These are phyloP conservation scores for Trichoderma breve DNA, from an alignment of 2,329 filamentous ascomycete genomes.

Conservation along the genomic window DNA sequence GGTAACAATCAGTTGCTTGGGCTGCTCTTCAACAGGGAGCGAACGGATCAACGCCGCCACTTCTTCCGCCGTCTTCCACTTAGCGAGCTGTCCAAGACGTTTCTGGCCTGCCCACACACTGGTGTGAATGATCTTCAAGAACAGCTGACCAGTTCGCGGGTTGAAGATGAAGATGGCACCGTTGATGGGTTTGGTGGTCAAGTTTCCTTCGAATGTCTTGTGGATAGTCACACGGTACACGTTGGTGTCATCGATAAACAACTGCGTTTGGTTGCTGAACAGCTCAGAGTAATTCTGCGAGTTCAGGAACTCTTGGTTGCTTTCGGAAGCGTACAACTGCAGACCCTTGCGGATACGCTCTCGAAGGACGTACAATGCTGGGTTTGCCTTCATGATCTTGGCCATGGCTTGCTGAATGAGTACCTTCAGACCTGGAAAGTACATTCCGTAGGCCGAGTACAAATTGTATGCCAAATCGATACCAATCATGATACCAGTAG, in stretches of 20 bases:
- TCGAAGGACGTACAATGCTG: conserved; percentile 89
- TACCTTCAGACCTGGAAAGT: conserved; percentile 96
- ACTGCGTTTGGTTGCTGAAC: conserved; percentile 97
- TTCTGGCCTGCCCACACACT: conserved; percentile 99
- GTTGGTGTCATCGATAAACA: conserved; percentile 99
- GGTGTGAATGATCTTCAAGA: conserved; percentile 99
- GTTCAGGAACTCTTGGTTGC: conserved; percentile 98
- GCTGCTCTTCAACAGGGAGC: conserved; percentile 94
- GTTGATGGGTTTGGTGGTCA: conserved; percentile 99
- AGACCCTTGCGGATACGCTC: conserved; percentile 98
- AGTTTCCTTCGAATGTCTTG: conserved; percentile 98
- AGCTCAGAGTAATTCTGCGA: conserved; percentile 99
- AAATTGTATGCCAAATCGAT: conserved; percentile 98
- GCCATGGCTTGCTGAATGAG: conserved; percentile 98
- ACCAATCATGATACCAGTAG: conserved; percentile 95
- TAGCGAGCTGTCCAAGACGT: conserved; percentile 94
- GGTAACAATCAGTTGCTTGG: conserved; percentile 97
- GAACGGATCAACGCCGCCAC: conserved; percentile 95
- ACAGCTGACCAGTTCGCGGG: conserved; percentile 93
- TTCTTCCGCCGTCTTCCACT: conserved; percentile 99
- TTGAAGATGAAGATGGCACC: conserved; percentile 99
- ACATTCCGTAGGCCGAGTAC: conserved; percentile 97
- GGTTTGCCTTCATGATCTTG: conserved; percentile 99
- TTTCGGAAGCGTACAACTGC: conserved; percentile 96
- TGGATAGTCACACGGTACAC: conserved; percentile 99